Conservation (phyloP, 495 filamentous ascomycete genomes). For the Cenococcum geophilum region DNA sequence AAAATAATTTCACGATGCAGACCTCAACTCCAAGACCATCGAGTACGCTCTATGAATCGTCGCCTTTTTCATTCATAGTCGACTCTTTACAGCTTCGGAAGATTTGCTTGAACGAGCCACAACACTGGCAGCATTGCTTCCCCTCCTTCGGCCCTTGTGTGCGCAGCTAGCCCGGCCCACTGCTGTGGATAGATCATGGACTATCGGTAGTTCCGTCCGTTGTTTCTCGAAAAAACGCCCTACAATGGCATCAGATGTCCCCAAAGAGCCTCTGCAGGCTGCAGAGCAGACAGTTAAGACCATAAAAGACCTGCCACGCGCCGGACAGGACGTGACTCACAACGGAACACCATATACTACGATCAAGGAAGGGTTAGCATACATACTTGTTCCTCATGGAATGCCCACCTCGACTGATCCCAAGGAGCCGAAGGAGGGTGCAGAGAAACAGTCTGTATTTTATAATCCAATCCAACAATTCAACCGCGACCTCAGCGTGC, state of each 20-base stretch:
- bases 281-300: background rate
- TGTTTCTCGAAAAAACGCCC: background rate
- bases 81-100: background rate
- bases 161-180: slow-evolving; percentile 16
- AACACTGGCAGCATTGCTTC: slow-evolving; percentile 14
- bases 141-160: slow-evolving; percentile 16
- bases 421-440: slow-evolving; percentile 37
- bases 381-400: slow-evolving; percentile 56
- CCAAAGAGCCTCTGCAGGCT: background rate
- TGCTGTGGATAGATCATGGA: slow-evolving; percentile 9
- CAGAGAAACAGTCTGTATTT: slow-evolving; percentile 73
- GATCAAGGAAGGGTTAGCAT: slow-evolving; percentile 62
- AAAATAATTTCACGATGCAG: slow-evolving; percentile 13
- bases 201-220: slow-evolving; percentile 8
- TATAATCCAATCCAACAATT: slow-evolving; percentile 99
- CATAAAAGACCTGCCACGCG: slow-evolving; percentile 26
- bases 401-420: slow-evolving; percentile 37
- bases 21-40: too few species aligned
- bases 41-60: too few species aligned
- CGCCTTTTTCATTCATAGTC: background rate
- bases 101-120: background rate
- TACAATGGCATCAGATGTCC: slow-evolving; percentile 9
- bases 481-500: slow-evolving; percentile 88
- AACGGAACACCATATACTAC: slow-evolving; percentile 54
- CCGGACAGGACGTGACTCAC: slow-evolving; percentile 38